A percentile compares a stretch with the other conserved stretches of the same genome.
Evolutionary conservation across 495 filamentous ascomycete genomes (phyloP).

Genomic region (Lophiotrema nucula): DNA sequence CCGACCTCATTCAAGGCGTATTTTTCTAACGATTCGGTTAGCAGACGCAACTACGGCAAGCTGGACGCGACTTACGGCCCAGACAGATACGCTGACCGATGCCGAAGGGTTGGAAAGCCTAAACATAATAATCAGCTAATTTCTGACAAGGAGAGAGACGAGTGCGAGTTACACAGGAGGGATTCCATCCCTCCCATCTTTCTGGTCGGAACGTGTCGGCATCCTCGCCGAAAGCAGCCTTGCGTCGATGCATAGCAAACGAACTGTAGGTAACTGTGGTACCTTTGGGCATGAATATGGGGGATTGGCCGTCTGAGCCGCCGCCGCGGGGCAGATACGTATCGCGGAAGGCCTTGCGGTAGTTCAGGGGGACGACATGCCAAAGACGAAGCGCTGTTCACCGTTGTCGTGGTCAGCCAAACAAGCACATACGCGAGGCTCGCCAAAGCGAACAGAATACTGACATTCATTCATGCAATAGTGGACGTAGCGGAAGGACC

Average conservation of each 20-base stretch:
- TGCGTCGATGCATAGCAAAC: conserved; percentile 53
- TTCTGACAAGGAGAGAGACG: no score
- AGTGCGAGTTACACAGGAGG: no score
- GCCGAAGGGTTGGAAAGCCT: no score
- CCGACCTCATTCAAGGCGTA: no score
- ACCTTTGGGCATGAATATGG: conserved; percentile 46
- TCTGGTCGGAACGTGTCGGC: conserved; percentile 55
- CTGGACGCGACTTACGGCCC: no score
- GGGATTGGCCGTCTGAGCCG: conserved; percentile 38
- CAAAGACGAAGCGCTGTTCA: conserved; percentile 49
- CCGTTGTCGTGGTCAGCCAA: no score
- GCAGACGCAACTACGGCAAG: no score
- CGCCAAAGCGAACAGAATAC: no score
- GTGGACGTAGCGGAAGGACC: conserved; percentile 17
- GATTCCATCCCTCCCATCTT: conserved; percentile 46
- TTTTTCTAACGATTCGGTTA: no score
- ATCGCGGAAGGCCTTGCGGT: conserved; percentile 47
- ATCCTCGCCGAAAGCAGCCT: conserved; percentile 53
- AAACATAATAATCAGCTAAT: no score
- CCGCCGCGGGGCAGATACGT: conserved; percentile 45
- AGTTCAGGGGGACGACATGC: conserved; percentile 52
- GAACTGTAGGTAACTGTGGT: conserved; percentile 46
- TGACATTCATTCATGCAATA: conserved; percentile 36
- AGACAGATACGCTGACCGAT: no score
- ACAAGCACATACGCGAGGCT: no score